These are phyloP conservation scores for Colletotrichum lini DNA, from an alignment of 2,329 filamentous ascomycete species.

Conservation along the genomic window DNA sequence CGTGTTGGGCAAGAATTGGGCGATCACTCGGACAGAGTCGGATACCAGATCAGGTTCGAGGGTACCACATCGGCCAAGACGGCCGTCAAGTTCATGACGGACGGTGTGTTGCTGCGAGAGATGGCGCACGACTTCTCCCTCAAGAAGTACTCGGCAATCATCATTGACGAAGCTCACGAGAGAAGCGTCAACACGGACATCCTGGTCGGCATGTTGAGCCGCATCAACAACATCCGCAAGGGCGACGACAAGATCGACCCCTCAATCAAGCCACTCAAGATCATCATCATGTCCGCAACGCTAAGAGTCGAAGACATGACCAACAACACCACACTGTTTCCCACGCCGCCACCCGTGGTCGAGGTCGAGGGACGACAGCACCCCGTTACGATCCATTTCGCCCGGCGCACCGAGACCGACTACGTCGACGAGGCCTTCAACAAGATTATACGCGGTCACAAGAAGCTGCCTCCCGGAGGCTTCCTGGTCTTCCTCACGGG, in stretches of 20 bases:
- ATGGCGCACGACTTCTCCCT: conserved; percentile 90
- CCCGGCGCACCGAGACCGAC: conserved; percentile 84
- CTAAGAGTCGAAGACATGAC: conserved; percentile 92
- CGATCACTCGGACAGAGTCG: conserved; percentile 81
- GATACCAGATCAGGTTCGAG: conserved; percentile 96
- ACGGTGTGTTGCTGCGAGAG: conserved; percentile 94
- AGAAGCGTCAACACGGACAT: conserved; percentile 98
- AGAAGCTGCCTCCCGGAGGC: conserved; percentile 89
- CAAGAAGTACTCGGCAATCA: conserved; percentile 90
- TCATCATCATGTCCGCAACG: conserved; percentile 98
- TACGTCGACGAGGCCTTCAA: conserved; percentile 92
- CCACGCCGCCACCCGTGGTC: conserved; percentile 83
- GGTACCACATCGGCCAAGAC: conserved; percentile 85
- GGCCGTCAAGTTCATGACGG: conserved; percentile 98
- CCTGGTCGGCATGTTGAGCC: conserved; percentile 95
- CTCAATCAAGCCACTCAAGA: conserved; percentile 83
- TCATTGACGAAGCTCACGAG: conserved; percentile 98
- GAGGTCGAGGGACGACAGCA: conserved; percentile 94
- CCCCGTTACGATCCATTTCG: conserved; percentile 90
- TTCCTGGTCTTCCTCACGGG: conserved; percentile 96
- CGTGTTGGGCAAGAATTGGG: conserved; percentile 90
- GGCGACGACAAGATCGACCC: conserved; percentile 81
- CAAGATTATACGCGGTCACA: conserved; percentile 90
- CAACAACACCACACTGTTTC: conserved; percentile 85
- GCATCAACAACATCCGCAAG: conserved; percentile 87